phyloP scores from a whole-genome alignment of 2,329 filamentous ascomycete species.

The Pyrenophora seminiperda region DNA sequence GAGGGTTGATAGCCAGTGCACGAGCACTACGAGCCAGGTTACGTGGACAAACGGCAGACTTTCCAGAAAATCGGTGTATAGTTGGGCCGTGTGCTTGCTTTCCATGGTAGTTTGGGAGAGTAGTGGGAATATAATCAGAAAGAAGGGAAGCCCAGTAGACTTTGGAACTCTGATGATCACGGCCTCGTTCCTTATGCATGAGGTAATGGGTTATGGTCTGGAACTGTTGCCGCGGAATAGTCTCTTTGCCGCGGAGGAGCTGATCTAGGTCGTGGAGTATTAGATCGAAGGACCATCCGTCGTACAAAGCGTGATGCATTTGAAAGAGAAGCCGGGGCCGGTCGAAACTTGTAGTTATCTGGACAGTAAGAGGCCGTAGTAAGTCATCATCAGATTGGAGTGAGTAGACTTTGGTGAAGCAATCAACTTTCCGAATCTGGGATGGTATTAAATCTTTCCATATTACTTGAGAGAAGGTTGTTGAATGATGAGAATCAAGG shows the following conservation, averaged over 20 bases:
- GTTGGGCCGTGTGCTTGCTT: conserved; percentile 16
- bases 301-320: conserved; percentile 84
- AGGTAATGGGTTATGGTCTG: conserved; percentile 62
- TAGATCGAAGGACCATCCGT: conserved; percentile 90
- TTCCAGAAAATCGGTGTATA: conserved; percentile 23
- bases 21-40: conserved; percentile 25
- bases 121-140: conserved; percentile 58
- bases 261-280: conserved; percentile 68
- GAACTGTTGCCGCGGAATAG: conserved; percentile 62
- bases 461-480: conserved; percentile 65
- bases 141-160: conserved; percentile 75
- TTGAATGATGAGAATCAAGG: conserved; percentile 47
- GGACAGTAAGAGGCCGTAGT: conserved; percentile 67
- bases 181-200: conserved; percentile 17
- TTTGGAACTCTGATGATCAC: not conserved
- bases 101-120: conserved; percentile 65
- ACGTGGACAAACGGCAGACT: conserved; percentile 24
- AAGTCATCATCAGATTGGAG: conserved; percentile 48
- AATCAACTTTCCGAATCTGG: conserved; percentile 53
- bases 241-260: conserved; percentile 50
- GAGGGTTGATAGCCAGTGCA: conserved; percentile 60
- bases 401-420: conserved; percentile 49
- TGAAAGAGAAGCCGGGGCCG: conserved; percentile 52
- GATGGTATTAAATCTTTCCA: conserved; percentile 59
- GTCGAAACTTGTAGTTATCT: conserved; percentile 51